phyloP scores from a whole-genome alignment of 164 flowering plant species.

The Kalanchoe fedtschenkoi region DNA sequence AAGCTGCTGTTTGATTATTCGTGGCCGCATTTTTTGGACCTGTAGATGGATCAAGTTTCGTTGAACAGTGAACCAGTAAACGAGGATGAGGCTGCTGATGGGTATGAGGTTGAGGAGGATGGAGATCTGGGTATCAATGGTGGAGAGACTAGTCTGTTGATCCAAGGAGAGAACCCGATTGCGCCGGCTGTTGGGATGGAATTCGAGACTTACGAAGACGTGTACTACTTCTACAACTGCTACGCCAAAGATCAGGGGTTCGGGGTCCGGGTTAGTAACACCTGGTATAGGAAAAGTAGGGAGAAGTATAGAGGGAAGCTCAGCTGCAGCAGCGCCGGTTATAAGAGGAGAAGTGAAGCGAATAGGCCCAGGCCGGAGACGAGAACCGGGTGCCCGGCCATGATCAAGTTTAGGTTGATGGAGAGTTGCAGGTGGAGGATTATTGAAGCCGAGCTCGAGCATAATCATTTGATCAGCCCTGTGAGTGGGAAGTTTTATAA shows the following conservation, averaged over 20 bases:
- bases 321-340: conserved; percentile 35
- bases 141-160: conserved; percentile 14
- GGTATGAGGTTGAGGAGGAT: conserved; percentile 18
- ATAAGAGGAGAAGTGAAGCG: conserved; percentile 28
- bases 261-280: conserved; percentile 31
- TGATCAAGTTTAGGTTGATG: conserved; percentile 29
- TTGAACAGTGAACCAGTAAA: conserved; percentile 21
- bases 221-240: conserved; percentile 26
- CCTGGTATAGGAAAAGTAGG: conserved; percentile 31
- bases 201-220: conserved; percentile 30
- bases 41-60: conserved; percentile 27
- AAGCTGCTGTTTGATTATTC: too few relatives aligned
- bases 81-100: conserved; percentile 24
- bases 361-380: conserved; percentile 31
- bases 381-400: conserved; percentile 31
- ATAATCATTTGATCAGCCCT: conserved; percentile 26
- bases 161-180: conserved; percentile 24
- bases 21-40: neutral
- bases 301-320: conserved; percentile 32
- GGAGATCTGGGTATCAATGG: conserved; percentile 19
- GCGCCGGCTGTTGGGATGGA: conserved; percentile 35
- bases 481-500: conserved; percentile 21
- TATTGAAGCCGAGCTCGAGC: conserved; percentile 30
- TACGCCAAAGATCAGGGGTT: conserved; percentile 29
- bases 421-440: conserved; percentile 28